phyloP scores from a whole-genome alignment of 257 asterid species.

The Thymus mandschuricus region DNA sequence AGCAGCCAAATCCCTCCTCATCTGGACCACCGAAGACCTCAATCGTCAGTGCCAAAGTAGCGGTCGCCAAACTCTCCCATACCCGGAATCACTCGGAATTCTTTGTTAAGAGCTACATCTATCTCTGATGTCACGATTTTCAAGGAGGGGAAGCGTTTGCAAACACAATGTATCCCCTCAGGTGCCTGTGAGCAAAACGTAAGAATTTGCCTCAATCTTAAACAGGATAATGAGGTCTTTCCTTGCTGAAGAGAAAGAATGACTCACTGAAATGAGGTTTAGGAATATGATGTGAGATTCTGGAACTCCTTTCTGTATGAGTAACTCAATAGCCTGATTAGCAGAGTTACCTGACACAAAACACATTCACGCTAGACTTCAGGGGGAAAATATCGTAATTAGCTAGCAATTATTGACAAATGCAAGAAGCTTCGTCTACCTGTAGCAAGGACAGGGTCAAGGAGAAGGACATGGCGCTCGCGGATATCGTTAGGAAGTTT shows the following conservation, averaged over 20 bases:
- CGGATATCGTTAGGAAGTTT: constrained; percentile 91
- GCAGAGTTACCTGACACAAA: constrained; percentile 89
- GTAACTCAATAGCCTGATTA: constrained; percentile 93
- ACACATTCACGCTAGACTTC: not conserved
- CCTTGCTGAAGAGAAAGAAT: not conserved
- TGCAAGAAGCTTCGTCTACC: constrained; percentile 46
- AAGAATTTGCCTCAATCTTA: constrained; percentile 11
- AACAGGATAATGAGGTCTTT: not conserved
- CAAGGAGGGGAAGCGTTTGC: constrained; percentile 83
- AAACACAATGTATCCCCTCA: constrained; percentile 88
- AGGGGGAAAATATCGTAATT: not conserved
- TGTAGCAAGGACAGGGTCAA: constrained; percentile 99
- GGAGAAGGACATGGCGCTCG: constrained; percentile 95
- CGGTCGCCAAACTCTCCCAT: constrained; percentile 99
- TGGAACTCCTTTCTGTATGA: constrained; percentile 96
- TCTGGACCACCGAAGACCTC: constrained; percentile 27
- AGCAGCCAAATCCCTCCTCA: constrained; percentile 11
- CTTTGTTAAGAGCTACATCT: constrained; percentile 68
- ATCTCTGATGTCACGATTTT: constrained; percentile 97
- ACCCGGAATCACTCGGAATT: constrained; percentile 81
- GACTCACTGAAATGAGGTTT: constrained; percentile 95
- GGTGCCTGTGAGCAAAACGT: constrained; percentile 66
- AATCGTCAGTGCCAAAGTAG: constrained; percentile 92
- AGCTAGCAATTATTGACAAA: constrained; percentile 1
- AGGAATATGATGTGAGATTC: constrained; percentile 95